Base-by-base conservation (phyloP, 306 rosid species). In the Geum urbanum region DNA sequence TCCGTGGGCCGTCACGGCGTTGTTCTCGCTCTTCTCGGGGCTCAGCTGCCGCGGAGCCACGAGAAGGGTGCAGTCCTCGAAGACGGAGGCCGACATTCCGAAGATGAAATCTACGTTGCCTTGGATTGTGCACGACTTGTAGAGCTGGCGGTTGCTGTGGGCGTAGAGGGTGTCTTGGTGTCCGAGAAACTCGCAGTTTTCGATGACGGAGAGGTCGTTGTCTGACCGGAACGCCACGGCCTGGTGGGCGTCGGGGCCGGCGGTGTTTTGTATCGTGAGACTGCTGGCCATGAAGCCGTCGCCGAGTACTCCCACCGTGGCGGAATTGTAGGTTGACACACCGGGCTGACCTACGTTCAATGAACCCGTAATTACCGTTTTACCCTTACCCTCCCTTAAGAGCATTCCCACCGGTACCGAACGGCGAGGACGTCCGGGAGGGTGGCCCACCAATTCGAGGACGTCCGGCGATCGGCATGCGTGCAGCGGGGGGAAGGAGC, bases 201-300 rank as follows among this genome's bases (percentile, higher is more conserved):
- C 88, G 5, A 92, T 71, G 0, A 85, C 67, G 0, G 96, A 92
- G 22, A 62, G 72, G 63, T 90, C 98, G 48, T 97, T 92, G 77
- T 86, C 90, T 73, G 84, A 85, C 84, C 94, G 80, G 47, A 92
- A 90, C 1, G 98, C 97, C 43, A 92, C 98, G 39, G 98, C 98
- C 70, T 92, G 98, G 77, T 87, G 94, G 7, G 84, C 91, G 20
- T 84, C 90, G 6, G 96, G 87, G 0, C 94, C 97, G 0, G 96
- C 97, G 0, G 86, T 88, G 88, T 92, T 92, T 18, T 85, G 64
- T 19, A 92, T 58, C 1, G 97, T 92, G 5, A 92, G 77, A 16
- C 82, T 86, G 47, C 72, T 84, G 0, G 97, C 98, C 96, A 90
- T 88, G 88, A 92, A 92, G 13, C 98, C 97, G 80, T 92, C 98